phyloP scores from a whole-genome alignment of 73 alveolate genomes.

The Stentor coeruleus region DNA sequence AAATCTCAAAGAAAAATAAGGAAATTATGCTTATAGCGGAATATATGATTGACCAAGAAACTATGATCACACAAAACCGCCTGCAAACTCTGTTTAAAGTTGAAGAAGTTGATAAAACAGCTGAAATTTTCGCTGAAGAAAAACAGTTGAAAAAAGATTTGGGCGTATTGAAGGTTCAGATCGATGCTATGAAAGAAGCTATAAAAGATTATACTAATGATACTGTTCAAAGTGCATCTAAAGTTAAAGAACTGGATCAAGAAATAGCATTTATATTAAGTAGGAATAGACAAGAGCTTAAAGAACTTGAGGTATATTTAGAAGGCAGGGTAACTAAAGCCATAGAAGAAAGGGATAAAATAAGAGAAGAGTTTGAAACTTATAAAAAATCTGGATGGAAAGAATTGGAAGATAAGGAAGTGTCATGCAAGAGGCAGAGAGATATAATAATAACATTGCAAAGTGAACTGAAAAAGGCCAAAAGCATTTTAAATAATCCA shows the following conservation, averaged over 20 bases:
- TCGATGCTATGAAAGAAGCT: conserved; percentile 18
- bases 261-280: background rate
- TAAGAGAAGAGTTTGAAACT: background rate
- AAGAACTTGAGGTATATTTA: background rate
- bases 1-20: background rate
- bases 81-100: background rate
- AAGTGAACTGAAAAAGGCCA: conserved; percentile 14
- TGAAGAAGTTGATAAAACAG: background rate
- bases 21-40: background rate
- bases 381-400: background rate
- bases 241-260: background rate
- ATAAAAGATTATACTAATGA: background rate
- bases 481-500: background rate
- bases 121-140: background rate
- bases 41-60: background rate
- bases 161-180: background rate
- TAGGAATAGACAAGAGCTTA: background rate
- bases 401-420: background rate
- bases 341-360: background rate
- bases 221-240: background rate
- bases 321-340: background rate
- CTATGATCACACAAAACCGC: background rate
- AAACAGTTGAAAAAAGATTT: conserved; percentile 8
- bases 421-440: background rate
- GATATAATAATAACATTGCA: background rate